These are phyloP conservation scores for Wolfiporia cocos DNA, from an alignment of 1,284 basidiomycete genomes.

Conservation along the genomic window DNA sequence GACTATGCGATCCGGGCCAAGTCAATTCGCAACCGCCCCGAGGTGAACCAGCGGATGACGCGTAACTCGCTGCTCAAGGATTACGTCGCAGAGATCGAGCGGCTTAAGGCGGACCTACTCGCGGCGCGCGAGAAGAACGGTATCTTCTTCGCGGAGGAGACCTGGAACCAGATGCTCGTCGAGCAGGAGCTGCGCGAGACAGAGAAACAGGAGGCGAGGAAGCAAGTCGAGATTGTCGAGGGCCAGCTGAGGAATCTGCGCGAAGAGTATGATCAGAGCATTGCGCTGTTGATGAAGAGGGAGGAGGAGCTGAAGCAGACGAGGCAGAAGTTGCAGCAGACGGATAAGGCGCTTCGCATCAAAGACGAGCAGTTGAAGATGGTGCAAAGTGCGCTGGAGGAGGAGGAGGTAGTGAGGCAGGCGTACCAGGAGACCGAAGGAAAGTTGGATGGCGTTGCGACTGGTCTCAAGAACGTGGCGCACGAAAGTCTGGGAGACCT, in stretches of 20 bases:
- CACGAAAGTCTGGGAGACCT: constrained; percentile 71
- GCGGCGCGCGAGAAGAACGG: constrained; percentile 94
- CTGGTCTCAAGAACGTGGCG: constrained; percentile 59
- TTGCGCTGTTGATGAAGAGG: constrained; percentile 66
- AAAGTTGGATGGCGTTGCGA: constrained; percentile 66
- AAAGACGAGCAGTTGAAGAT: constrained; percentile 50
- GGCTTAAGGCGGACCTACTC: constrained; percentile 85
- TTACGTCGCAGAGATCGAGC: constrained; percentile 93
- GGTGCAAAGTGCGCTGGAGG: constrained; percentile 57
- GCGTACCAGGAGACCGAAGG: constrained; percentile 77
- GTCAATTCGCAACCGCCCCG: constrained; percentile 93
- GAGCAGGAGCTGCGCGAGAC: constrained; percentile 75
- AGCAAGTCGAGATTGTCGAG: constrained; percentile 79
- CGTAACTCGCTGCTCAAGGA: constrained; percentile 91
- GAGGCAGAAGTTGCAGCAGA: constrained; percentile 49
- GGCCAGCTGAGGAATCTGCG: constrained; percentile 74
- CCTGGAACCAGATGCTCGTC: constrained; percentile 77
- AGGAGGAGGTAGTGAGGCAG: constrained; percentile 72
- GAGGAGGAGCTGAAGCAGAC: constrained; percentile 72
- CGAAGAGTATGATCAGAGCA: constrained; percentile 88
- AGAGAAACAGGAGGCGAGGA: constrained; percentile 76
- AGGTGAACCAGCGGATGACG: constrained; percentile 93
- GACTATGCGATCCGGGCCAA: constrained; percentile 97
- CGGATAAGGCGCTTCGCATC: constrained; percentile 46
- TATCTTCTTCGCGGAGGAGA: constrained; percentile 86